Evolutionary conservation across 2,329 filamentous ascomycete species (phyloP).

Genomic region (Paracoccidioides lutzii): DNA sequence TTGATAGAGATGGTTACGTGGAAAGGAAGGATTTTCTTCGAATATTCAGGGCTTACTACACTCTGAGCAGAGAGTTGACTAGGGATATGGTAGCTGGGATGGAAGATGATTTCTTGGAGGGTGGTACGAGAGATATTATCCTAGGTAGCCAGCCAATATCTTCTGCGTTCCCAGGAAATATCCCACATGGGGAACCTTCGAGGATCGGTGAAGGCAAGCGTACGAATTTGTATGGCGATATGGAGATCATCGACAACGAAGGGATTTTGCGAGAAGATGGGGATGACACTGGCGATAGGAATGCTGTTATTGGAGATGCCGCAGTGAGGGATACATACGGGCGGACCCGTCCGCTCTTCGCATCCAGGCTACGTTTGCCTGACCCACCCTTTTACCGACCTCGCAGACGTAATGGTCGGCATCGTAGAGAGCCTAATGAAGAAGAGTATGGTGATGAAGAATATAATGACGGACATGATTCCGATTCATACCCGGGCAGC

Average conservation of each 20-base stretch:
- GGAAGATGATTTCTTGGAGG: slow-evolving; percentile 64
- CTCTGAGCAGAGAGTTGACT: slow-evolving; percentile 79
- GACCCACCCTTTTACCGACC: slow-evolving; percentile 3
- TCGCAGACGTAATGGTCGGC: slow-evolving; percentile 3
- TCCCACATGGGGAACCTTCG: slow-evolving; percentile 50
- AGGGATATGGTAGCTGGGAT: slow-evolving; percentile 66
- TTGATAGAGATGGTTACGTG: slow-evolving; percentile 77
- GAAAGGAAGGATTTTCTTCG: slow-evolving; percentile 76
- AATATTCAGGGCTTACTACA: slow-evolving; percentile 86
- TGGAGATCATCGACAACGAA: slow-evolving; percentile 49
- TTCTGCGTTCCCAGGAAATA: slow-evolving; percentile 59
- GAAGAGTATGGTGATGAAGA: slow-evolving; percentile 13
- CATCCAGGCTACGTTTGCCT: slow-evolving; percentile 10
- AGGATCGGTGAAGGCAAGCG: slow-evolving; percentile 54
- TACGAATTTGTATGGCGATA: slow-evolving; percentile 49
- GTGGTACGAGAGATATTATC: slow-evolving; percentile 63
- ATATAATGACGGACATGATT: slow-evolving; percentile 8
- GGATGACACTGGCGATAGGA: slow-evolving; percentile 47
- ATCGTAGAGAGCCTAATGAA: slow-evolving; percentile 4
- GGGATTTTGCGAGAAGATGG: slow-evolving; percentile 48
- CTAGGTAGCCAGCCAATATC: slow-evolving; percentile 64
- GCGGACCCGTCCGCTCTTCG: slow-evolving; percentile 13
- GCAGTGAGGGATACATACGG: slow-evolving; percentile 27
- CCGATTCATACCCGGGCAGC: slow-evolving; percentile 15
- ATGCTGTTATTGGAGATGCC: slow-evolving; percentile 45